Base-by-base conservation (phyloP, 192 early-diverging fungal species). In the Coemansia sp. region DNA sequence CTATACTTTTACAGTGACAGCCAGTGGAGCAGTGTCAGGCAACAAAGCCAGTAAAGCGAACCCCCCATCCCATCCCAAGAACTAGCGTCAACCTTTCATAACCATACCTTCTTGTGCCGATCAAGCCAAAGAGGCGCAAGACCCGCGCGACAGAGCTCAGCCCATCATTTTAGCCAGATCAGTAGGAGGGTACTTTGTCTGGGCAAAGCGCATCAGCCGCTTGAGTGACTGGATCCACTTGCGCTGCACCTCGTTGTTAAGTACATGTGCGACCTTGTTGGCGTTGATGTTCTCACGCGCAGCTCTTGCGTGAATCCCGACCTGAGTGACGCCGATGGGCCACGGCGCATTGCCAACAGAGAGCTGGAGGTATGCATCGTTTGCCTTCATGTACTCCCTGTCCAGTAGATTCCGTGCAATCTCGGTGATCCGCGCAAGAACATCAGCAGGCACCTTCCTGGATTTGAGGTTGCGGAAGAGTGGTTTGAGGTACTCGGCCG, bases 191-290 rank as follows among this genome's bases (percentile, higher is more conserved):
- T 94, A 97, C 65, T 91, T 91, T 45, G 79, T 89, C 72, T 98
- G 94, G 2, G 91, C 88, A 88, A 95, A 99, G 10, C 93, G 95
- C 88, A 99, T 97, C 34, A 99, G 81, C 23, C 97, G 87, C 68
- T 99, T 99, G 61, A 98, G 89, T 16, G 88, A 87, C 81, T 99
- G 97, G 82, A 99, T 99, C 97, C 97, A 99, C 71, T 99, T 99
- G 46, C 97, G 87, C 63, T 94, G 92, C 0, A 89, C 87, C 81
- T 98, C 97, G 63, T 98, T 94, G 74, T 99, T 99, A 12, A 99
- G 85, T 21, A 94, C 95, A 75, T 99, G 97, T 2, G 97, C 97
- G 15, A 99, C 94, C 67, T 99, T 92, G 6, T 90, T 88, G 2
- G 93, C 86, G 71, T 90, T 91, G 87, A 99, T 97, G 77, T 95